Conservation (phyloP, 2,329 filamentous ascomycete species). For the Xylaria sp. region DNA sequence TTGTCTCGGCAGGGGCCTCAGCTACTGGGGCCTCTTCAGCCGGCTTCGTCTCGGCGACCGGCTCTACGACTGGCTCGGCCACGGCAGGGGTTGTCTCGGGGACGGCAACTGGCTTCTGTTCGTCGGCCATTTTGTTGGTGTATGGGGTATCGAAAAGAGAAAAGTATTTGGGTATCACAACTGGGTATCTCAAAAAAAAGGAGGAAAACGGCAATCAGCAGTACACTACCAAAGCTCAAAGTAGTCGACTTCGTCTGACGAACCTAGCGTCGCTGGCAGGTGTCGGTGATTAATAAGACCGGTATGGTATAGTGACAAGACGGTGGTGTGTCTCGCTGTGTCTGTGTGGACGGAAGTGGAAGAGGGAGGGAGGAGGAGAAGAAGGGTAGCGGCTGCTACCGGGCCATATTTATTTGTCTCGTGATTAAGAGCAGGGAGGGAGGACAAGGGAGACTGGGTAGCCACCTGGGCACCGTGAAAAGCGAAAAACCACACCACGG, state of each 20-base stretch:
- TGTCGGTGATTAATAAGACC: slow-evolving; percentile 16
- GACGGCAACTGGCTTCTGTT: slow-evolving; percentile 71
- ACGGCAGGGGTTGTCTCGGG: slow-evolving; percentile 54
- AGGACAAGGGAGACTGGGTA: slow-evolving; percentile 26
- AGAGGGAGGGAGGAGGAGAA: slow-evolving; percentile 38
- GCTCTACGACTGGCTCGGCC: slow-evolving; percentile 46
- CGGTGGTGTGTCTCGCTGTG: slow-evolving; percentile 20
- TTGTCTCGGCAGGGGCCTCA: slow-evolving; percentile 49
- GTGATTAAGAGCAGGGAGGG: slow-evolving; percentile 34
- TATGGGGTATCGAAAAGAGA: slow-evolving; percentile 44
- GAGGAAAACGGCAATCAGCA: slow-evolving; percentile 41
- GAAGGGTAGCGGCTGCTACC: slow-evolving; percentile 39
- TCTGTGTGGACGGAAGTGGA: slow-evolving; percentile 35
- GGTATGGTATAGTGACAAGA: slow-evolving; percentile 20
- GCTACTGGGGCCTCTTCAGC: slow-evolving; percentile 49
- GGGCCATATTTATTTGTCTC: slow-evolving; percentile 45
- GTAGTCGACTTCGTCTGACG: slow-evolving; percentile 21
- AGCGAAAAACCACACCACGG: slow-evolving; percentile 20
- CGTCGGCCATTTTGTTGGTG: slow-evolving; percentile 71
- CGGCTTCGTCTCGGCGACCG: slow-evolving; percentile 42
- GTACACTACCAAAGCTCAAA: slow-evolving; percentile 28
- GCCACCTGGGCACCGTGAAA: slow-evolving; percentile 7
- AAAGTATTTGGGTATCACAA: slow-evolving; percentile 47
- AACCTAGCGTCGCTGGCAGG: slow-evolving; percentile 23
- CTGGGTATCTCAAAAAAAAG: slow-evolving; percentile 59